Conservation (phyloP, 805 yeast species). For the Blastobotrys mokoenaii region DNA sequence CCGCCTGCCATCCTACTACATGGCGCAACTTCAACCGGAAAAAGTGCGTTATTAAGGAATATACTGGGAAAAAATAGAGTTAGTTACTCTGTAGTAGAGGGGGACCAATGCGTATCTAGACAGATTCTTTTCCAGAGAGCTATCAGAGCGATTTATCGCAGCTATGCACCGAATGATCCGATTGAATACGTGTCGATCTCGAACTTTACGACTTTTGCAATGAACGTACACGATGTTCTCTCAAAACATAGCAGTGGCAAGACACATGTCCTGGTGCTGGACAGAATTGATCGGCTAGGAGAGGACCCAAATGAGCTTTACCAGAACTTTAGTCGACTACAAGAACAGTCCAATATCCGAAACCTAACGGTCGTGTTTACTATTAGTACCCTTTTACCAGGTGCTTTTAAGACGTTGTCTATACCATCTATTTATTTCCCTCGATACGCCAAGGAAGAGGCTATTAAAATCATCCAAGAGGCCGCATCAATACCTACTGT, state of each 20-base stretch:
- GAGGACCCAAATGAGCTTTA: conserved; percentile 35
- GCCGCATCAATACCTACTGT: too few species aligned
- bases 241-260: conserved; percentile 10
- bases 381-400: conserved; percentile 38
- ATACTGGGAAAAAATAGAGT: conserved; percentile 26
- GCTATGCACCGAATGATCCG: conserved; percentile 29
- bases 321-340: conserved; percentile 30
- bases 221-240: too few species aligned
- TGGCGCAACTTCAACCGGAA: conserved; percentile 44
- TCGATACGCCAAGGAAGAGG: conserved; percentile 34
- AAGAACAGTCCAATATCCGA: conserved; percentile 33
- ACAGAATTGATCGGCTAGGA: conserved; percentile 41
- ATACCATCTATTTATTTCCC: conserved; percentile 40
- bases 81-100: conserved; percentile 32
- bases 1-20: conserved; percentile 37
- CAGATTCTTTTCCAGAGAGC: conserved; percentile 42
- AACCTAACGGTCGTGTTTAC: conserved; percentile 37
- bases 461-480: conserved; percentile 28
- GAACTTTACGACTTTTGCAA: too few species aligned
- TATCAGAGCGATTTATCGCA: conserved; percentile 31
- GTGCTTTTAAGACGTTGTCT: conserved; percentile 31
- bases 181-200: neutral
- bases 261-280: conserved; percentile 42
- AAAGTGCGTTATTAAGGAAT: conserved; percentile 32
- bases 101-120: conserved; percentile 43